phyloP scores from a whole-genome alignment of 1,284 basidiomycete genomes.

The Albatrellus sp. region DNA sequence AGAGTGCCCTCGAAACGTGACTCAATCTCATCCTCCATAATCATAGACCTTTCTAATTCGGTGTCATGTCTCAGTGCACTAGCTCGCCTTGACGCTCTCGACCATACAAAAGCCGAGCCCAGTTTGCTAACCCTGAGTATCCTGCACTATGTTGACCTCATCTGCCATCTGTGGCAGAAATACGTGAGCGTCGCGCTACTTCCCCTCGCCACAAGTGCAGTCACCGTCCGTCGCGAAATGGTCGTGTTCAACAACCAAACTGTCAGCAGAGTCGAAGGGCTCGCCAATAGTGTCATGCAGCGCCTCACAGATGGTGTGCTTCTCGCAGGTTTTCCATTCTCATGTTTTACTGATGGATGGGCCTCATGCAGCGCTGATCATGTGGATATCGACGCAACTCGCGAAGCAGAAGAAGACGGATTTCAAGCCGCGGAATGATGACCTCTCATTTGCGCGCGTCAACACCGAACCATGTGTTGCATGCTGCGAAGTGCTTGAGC shows the following conservation, averaged over 20 bases:
- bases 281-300: slow-evolving; percentile 76
- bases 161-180: slow-evolving; percentile 94
- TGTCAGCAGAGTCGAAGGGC: slow-evolving; percentile 79
- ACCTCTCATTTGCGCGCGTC: slow-evolving; percentile 85
- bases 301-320: slow-evolving; percentile 71
- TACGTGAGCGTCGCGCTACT: slow-evolving; percentile 88
- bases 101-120: slow-evolving; percentile 65
- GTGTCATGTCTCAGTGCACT: slow-evolving; percentile 40
- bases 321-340: background rate
- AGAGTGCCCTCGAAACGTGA: slow-evolving; percentile 85
- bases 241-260: slow-evolving; percentile 87
- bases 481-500: slow-evolving; percentile 79
- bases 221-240: slow-evolving; percentile 90
- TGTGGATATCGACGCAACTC: slow-evolving; percentile 64
- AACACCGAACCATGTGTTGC: slow-evolving; percentile 93
- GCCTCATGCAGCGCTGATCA: slow-evolving; percentile 39
- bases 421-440: slow-evolving; percentile 94
- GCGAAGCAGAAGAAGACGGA: slow-evolving; percentile 93
- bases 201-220: slow-evolving; percentile 77
- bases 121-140: slow-evolving; percentile 60
- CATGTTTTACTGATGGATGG: background rate
- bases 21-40: slow-evolving; percentile 16
- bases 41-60: slow-evolving; percentile 2
- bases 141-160: slow-evolving; percentile 73
- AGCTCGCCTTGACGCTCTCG: slow-evolving; percentile 59